Base-by-base conservation (phyloP, 148 eudicot species). In the Rhododendron vialii region DNA sequence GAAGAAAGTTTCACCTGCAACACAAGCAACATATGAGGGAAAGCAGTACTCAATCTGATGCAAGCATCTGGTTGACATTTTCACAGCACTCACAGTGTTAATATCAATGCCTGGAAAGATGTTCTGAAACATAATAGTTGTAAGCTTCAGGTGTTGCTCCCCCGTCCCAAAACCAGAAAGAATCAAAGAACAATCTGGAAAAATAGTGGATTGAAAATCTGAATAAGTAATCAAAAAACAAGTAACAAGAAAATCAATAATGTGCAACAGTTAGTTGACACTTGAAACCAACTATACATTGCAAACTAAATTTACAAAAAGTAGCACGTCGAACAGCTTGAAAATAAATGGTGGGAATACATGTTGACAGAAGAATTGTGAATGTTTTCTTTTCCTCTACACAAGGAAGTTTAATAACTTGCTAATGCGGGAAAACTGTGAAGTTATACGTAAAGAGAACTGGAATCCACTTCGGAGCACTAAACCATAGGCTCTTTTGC, bases 81-180 rank as follows among this genome's bases (percentile, higher is more conserved):
- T 80, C 35, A n/a, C 67, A 82, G 86, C 79, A 92, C 98, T 92
- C 92, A 96, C 98, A 38, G 98, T 96, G 81, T 96, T 96, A 75
- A 96, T 92, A 92, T 96, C 99, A 78, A 96, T 96, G 88, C 98
- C 94, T 22, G 99, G 99, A 88, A 96, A 95, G 86, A 96, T 94
- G 89, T 95, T 94, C 92, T 95, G 98, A 87, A 96, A 96, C 91
- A 96, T 89, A 77, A 91, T 91, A 41, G 99, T 95, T 14, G 91
- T 87, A 47, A 95, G 94, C 90, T 90, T 93, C 86, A 96, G 90
- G 87, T 96, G 98, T 78, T 91, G 94, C 69, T 96, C 96, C 83
- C 94, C 98, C 51, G 94, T 91, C 82, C 98, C 99, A 90, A 96
- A 96, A 84, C 99, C 98, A 87, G 99, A 96, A 59, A 96, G n/a